Percentiles rank a stretch among this genome's conserved stretches.
phyloP scores from a whole-genome alignment of 371 early-diverging fungal species.

The Apophysomyces trapeziformis region DNA sequence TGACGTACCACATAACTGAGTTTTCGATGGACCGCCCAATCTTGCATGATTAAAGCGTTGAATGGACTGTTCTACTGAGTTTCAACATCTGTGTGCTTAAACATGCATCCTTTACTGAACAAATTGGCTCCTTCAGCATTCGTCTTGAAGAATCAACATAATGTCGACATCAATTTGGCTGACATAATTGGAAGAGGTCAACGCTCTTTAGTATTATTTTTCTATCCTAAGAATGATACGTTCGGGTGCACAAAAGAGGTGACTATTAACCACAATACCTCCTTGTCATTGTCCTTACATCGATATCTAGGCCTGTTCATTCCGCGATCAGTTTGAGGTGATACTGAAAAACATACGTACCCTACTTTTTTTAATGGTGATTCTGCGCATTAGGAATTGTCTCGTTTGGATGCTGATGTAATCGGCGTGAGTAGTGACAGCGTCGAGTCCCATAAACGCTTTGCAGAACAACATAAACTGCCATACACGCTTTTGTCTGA shows the following conservation, averaged over 20 bases:
- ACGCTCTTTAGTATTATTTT: constrained; percentile 30
- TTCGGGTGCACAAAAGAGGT: constrained; percentile 43
- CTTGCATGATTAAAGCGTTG: not conserved
- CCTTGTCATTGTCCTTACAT: not conserved
- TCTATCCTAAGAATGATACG: constrained; percentile 43
- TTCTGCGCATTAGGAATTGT: constrained; percentile 16
- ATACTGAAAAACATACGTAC: not conserved
- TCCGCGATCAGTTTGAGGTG: constrained; percentile 30
- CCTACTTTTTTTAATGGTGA: not conserved
- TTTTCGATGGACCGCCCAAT: not conserved
- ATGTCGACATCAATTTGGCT: constrained; percentile 26
- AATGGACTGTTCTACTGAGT: not conserved
- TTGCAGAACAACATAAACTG: constrained; percentile 26
- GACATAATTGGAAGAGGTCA: constrained; percentile 33
- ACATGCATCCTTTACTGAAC: constrained; percentile 29
- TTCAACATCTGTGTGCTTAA: not conserved
- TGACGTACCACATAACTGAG: not conserved
- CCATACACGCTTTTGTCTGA: constrained; percentile 37
- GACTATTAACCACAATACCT: not conserved
- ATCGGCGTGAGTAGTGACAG: constrained; percentile 38
- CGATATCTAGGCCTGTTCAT: constrained; percentile 25
- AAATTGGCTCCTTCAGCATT: constrained; percentile 33
- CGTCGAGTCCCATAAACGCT: constrained; percentile 32
- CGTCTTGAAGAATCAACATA: constrained; percentile 34
- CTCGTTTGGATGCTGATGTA: constrained; percentile 24